phyloP scores from a whole-genome alignment of 169 alveolate genomes.

The Cryptosporidium meleagridis region DNA sequence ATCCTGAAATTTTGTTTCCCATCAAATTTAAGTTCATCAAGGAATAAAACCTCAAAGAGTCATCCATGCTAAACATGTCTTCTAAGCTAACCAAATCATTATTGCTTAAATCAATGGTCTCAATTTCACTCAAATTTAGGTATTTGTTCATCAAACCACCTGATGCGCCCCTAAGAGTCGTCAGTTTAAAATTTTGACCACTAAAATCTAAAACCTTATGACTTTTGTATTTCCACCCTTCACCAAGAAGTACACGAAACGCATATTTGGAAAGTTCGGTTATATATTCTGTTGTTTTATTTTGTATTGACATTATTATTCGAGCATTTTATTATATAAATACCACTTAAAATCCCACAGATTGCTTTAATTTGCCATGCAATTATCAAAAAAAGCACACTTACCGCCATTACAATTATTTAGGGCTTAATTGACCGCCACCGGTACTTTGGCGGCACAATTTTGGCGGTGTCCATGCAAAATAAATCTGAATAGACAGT shows the following conservation, averaged over 20 bases:
- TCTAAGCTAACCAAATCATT: conserved; percentile 40
- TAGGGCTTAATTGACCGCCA: background rate
- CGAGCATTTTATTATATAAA: background rate
- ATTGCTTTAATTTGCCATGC: background rate
- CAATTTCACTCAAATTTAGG: conserved; percentile 33
- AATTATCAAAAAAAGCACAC: background rate
- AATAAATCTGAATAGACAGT: conserved; percentile 15
- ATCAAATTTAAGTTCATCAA: conserved; percentile 19
- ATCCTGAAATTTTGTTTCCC: conserved; percentile 24
- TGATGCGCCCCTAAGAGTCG: conserved; percentile 28
- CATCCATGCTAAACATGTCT: conserved; percentile 34
- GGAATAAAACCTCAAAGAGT: conserved; percentile 32
- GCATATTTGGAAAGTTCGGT: conserved; percentile 26
- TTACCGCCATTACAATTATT: background rate
- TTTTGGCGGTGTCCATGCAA: conserved; percentile 40
- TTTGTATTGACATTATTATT: background rate
- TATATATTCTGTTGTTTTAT: background rate
- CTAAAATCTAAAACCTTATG: conserved; percentile 66
- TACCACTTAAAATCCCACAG: background rate
- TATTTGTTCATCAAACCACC: conserved; percentile 30
- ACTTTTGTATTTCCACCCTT: conserved; percentile 40
- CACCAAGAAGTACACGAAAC: conserved; percentile 25
- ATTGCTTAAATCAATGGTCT: conserved; percentile 12
- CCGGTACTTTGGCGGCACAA: background rate
- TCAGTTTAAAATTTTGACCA: conserved; percentile 30